Evolutionary conservation across 2,329 filamentous ascomycete species (phyloP), one percentile per base, ranked within the genome.

Genomic region (Trichoderma endophyticum): DNA sequence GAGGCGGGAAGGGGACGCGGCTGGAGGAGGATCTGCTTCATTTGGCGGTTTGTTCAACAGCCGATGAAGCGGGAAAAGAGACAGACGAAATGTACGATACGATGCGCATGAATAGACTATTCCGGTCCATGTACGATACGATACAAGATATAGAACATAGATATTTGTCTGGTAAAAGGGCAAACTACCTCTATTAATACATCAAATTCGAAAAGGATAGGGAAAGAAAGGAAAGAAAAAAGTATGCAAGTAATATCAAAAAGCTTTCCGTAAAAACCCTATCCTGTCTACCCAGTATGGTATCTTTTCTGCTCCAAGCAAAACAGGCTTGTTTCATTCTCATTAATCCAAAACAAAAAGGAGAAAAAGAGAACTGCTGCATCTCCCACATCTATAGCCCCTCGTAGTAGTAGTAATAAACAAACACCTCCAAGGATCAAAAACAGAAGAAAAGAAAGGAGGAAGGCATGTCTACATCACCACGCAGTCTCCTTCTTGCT

Each of bases 401-500:
- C 9, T 51, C 11, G 48, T 51, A 21, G 14, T 7, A 43, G 15
- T n/a, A n/a, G 4, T n/a, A 43, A 9, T 43, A n/a, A 43, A 14
- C 48, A 26, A 64, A 12, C 3, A 48, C 4, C 21, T 2, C 39
- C 36, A 18, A 51, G n/a, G 11, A 24, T 24, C 48, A 28, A 21
- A 21, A 67, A 11, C n/a, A 39, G 32, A 65, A 54, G 21, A 51
- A 30, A 11, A 51, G 28, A 34, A 12, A n/a, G 15, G 36, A 11
- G 28, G 43, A 48, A 34, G 24, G 15, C 32, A 3, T 34, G 34
- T 56, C 57, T 83, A 97, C 94, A 97, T 97, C 65, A 97, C 86
- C 69, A 87, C 84, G 81, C 95, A 98, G 75, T 98, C 94, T 66
- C 93, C 94, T 75, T 98, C 94, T 78, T 95, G 93, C 80, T 95